Conservation (phyloP, 176 grass and related monocot species). For the Oryza longistaminata region DNA sequence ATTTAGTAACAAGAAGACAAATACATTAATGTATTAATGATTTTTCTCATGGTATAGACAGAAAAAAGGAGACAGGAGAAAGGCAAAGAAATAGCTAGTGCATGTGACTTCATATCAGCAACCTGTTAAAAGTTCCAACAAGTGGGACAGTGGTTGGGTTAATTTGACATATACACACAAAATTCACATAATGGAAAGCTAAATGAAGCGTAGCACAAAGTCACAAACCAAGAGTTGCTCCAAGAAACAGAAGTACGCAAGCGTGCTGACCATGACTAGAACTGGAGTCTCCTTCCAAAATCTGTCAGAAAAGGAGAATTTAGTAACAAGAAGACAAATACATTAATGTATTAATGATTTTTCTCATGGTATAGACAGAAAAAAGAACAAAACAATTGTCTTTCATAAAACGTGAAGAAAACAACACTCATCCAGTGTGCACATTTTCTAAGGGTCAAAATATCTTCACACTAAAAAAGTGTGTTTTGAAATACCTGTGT, state of each 20-base stretch:
- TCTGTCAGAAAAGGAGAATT: slow-evolving; percentile 41
- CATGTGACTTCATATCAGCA: slow-evolving; percentile 47
- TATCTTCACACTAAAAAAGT: neutral
- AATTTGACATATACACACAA: slow-evolving; percentile 2
- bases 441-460: neutral
- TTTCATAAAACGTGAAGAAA: neutral
- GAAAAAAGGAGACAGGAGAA: slow-evolving; percentile 50
- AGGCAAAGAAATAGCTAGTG: slow-evolving; percentile 78
- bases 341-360: neutral
- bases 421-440: neutral
- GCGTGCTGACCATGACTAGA: slow-evolving; percentile 85
- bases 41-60: neutral
- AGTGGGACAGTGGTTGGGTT: neutral
- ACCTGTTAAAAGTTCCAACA: slow-evolving; percentile 48
- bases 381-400: neutral
- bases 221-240: slow-evolving; percentile 78
- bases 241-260: slow-evolving; percentile 94
- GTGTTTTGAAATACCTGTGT: slow-evolving; percentile 47
- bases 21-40: neutral
- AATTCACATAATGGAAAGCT: slow-evolving; percentile 8
- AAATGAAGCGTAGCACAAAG: slow-evolving; percentile 12
- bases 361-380: neutral
- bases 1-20: neutral
- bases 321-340: neutral
- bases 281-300: slow-evolving; percentile 84